These are phyloP conservation scores for Trifolium dubium DNA, from an alignment of 306 rosid genomes.

Conservation along the genomic window DNA sequence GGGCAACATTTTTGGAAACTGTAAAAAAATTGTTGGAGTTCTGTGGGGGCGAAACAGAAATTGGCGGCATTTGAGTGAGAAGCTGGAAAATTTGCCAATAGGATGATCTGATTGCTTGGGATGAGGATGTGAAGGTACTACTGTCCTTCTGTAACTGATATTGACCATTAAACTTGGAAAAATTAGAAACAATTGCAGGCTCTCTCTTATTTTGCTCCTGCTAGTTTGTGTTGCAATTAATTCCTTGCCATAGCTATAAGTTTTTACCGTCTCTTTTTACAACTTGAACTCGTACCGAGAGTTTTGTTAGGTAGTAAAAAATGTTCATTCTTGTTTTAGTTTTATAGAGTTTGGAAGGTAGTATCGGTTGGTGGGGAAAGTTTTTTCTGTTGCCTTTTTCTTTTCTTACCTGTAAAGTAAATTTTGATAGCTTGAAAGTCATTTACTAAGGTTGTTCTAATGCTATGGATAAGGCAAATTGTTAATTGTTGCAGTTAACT, in stretches of 20 bases:
- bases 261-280: constrained; percentile 25
- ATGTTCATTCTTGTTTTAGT: constrained; percentile 63
- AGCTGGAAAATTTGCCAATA: constrained; percentile 58
- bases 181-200: constrained; percentile 69
- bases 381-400: constrained; percentile 47
- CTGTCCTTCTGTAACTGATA: constrained; percentile 69
- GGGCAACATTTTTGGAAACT: constrained; percentile 53
- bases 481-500: constrained; percentile 44
- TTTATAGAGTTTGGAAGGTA: constrained; percentile 72
- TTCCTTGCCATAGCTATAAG: constrained; percentile 54
- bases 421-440: constrained; percentile 86
- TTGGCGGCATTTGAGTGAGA: constrained; percentile 59
- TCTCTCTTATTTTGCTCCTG: constrained; percentile 52
- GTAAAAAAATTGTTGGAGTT: constrained; percentile 60
- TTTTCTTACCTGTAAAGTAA: constrained; percentile 88
- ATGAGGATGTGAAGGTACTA: constrained; percentile 74
- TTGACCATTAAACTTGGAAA: constrained; percentile 69
- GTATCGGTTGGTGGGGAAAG: constrained; percentile 74
- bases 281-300: constrained; percentile 48
- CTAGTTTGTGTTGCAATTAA: constrained; percentile 58
- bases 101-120: constrained; percentile 77
- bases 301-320: constrained; percentile 70
- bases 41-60: constrained; percentile 44
- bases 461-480: constrained; percentile 52
- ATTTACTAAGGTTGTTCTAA: constrained; percentile 63